Conservation (phyloP, 202 grass and related monocot species). For the Panicum virgatum region DNA sequence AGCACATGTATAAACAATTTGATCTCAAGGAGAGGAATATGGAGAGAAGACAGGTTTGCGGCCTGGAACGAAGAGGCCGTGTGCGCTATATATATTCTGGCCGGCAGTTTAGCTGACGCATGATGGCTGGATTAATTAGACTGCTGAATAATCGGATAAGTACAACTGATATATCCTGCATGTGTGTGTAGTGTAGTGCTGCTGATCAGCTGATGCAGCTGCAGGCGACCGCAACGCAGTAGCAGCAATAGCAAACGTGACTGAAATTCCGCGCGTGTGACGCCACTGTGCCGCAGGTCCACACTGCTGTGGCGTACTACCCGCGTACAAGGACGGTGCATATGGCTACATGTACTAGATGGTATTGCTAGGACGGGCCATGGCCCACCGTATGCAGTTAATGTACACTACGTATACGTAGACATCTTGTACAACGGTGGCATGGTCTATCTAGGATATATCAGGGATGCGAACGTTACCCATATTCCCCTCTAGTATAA, state of each 20-base stretch:
- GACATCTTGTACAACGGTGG: no score
- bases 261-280: background rate
- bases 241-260: background rate
- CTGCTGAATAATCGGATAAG: background rate
- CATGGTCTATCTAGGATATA: no score
- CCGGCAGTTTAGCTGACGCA: background rate
- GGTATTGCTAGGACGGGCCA: no score
- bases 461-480: no score
- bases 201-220: no score
- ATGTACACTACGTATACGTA: no score
- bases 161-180: background rate
- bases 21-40: background rate
- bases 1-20: background rate
- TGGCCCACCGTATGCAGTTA: no score
- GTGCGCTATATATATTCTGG: constrained; percentile 1
- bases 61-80: no score
- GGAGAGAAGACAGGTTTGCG: background rate
- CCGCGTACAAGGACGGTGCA: no score
- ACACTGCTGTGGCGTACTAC: background rate
- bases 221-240: background rate
- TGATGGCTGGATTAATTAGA: background rate
- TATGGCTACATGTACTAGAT: no score
- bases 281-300: background rate
- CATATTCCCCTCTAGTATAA: no score
- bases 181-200: background rate